Conservation (phyloP, 1,284 basidiomycete species). For the Pseudozyma hubeiensis region DNA sequence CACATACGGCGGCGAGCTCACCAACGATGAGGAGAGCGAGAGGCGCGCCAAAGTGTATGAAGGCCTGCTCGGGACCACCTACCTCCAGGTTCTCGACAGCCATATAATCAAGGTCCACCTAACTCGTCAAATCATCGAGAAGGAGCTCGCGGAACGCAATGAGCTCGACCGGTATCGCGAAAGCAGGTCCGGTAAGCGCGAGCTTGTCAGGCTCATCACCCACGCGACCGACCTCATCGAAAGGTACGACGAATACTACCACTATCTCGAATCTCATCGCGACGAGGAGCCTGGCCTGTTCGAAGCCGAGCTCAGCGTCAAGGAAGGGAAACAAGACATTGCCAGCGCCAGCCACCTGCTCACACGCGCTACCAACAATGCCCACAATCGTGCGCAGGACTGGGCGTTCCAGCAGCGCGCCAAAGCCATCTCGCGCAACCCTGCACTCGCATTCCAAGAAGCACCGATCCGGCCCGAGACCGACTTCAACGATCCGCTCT, state of each 20-base stretch:
- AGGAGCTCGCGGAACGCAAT: conserved; percentile 14
- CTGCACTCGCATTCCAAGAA: no score
- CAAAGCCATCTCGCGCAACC: no score
- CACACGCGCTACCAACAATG: no score
- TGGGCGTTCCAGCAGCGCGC: no score
- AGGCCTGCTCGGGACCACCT: conserved; percentile 78
- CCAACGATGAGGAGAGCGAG: conserved; percentile 78
- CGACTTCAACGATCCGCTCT: conserved; percentile 11
- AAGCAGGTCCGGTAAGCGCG: background rate
- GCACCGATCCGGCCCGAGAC: background rate
- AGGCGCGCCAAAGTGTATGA: conserved; percentile 79
- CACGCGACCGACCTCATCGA: conserved; percentile 11
- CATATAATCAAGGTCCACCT: conserved; percentile 73
- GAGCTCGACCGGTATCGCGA: conserved; percentile 21
- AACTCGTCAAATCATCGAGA: conserved; percentile 47
- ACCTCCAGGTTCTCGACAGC: conserved; percentile 85
- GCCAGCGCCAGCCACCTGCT: no score
- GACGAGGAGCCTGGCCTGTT: background rate
- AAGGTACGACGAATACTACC: conserved; percentile 24
- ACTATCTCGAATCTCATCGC: conserved; percentile 1
- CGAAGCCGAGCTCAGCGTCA: background rate
- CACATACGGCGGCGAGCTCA: conserved; percentile 84
- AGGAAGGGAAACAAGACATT: background rate
- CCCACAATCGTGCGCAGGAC: no score
- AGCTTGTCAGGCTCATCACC: conserved; percentile 20